A percentile compares a stretch with the other conserved stretches of the same genome.
These are phyloP conservation scores for Coniochaeta sp. DNA, from an alignment of 2,329 filamentous ascomycete species.

Conservation along the genomic window DNA sequence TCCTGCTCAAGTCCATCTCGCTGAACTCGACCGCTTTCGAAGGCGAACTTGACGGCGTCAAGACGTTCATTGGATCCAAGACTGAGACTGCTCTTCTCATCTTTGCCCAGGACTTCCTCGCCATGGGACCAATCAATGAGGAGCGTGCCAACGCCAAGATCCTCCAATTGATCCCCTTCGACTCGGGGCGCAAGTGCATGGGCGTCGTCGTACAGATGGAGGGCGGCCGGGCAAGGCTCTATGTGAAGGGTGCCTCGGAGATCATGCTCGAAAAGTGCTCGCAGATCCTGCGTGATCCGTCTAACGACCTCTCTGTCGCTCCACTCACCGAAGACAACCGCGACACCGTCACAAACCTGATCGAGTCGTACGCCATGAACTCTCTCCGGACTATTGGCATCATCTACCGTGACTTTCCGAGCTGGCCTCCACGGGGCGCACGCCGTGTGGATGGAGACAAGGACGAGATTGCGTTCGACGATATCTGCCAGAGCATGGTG, in stretches of 20 bases:
- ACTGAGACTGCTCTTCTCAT: conserved; percentile 70
- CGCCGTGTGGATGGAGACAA: conserved; percentile 47
- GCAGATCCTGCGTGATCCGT: conserved; percentile 42
- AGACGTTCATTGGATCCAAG: conserved; percentile 68
- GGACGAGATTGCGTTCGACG: conserved; percentile 57
- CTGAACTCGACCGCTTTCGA: conserved; percentile 72
- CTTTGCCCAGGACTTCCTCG: conserved; percentile 59
- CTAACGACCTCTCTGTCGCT: conserved; percentile 31
- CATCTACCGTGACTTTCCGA: conserved; percentile 75
- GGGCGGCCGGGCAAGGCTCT: conserved; percentile 46
- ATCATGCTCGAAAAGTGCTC: conserved; percentile 54
- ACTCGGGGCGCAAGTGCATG: conserved; percentile 70
- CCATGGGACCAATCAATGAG: conserved; percentile 57
- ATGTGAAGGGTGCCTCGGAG: conserved; percentile 59
- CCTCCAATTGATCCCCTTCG: conserved; percentile 66
- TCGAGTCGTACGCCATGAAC: conserved; percentile 69
- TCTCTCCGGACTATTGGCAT: conserved; percentile 82
- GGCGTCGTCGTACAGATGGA: conserved; percentile 48
- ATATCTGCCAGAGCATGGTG: conserved; percentile 60
- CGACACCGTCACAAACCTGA: conserved; percentile 55
- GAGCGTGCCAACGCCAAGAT: conserved; percentile 50
- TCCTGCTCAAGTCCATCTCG: conserved; percentile 53
- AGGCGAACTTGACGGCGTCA: conserved; percentile 59
- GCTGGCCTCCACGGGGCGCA: conserved; percentile 69
- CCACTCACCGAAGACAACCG: conserved; percentile 45